phyloP scores from a whole-genome alignment of 169 alveolate genomes.

The Theileria equi region DNA sequence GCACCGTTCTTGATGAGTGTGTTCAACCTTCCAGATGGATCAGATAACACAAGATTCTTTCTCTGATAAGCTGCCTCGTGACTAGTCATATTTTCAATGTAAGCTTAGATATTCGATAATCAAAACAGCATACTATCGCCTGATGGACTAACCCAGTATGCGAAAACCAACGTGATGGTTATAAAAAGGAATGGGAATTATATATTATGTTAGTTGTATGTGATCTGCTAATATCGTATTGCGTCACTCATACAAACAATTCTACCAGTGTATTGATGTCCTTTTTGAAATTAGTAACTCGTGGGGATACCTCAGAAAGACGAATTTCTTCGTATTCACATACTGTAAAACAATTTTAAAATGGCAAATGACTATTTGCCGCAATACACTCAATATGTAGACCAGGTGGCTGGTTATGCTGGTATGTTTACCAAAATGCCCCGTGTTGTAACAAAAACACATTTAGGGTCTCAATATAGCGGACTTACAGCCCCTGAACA shows the following conservation, averaged over 20 bases:
- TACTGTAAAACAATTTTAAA: too few relatives aligned
- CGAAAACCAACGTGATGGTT: not conserved
- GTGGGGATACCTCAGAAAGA: too few relatives aligned
- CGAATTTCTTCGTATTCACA: too few relatives aligned
- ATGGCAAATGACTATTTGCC: constrained; percentile 11
- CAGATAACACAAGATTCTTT: constrained; percentile 43
- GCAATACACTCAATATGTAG: constrained; percentile 5
- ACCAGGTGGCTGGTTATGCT: not conserved
- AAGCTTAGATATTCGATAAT: not conserved
- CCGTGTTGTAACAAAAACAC: not conserved
- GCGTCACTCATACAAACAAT: too few relatives aligned
- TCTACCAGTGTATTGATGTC: too few relatives aligned
- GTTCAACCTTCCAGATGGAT: constrained; percentile 40
- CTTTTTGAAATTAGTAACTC: too few relatives aligned
- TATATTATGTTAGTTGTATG: too few relatives aligned
- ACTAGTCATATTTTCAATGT: constrained; percentile 10
- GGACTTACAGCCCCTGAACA: not conserved
- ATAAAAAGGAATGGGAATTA: not conserved
- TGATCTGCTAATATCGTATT: too few relatives aligned
- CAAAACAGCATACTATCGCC: not conserved
- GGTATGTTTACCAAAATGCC: constrained; percentile 27
- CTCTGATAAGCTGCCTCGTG: constrained; percentile 57
- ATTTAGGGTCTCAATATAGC: constrained; percentile 17
- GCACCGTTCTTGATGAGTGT: constrained; percentile 44
- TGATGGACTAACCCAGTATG: too few relatives aligned